A percentile compares a stretch with the other conserved stretches of the same genome.
These are phyloP conservation scores for Thermomucor indicae-seudaticae DNA, from an alignment of 371 early-diverging fungal species.

Conservation along the genomic window DNA sequence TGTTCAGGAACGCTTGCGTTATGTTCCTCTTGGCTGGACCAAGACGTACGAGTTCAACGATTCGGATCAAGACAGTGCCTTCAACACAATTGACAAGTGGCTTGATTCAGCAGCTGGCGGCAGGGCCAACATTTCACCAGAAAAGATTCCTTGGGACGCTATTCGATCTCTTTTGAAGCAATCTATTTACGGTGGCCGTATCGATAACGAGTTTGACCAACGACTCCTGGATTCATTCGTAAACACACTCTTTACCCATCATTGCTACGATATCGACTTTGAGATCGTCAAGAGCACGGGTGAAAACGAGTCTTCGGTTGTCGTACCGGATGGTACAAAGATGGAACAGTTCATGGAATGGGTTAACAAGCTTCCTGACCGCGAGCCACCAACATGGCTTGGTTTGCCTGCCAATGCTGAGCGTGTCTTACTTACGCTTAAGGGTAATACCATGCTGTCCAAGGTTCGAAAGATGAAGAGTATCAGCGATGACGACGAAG, in stretches of 20 bases:
- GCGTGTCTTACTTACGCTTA: conserved; percentile 76
- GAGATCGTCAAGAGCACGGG: conserved; percentile 62
- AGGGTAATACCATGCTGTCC: conserved; percentile 70
- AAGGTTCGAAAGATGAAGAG: conserved; percentile 86
- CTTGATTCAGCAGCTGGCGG: conserved; percentile 78
- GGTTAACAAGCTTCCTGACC: conserved; percentile 85
- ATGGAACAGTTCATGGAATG: conserved; percentile 86
- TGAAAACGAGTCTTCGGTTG: conserved; percentile 40
- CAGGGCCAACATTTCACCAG: conserved; percentile 87
- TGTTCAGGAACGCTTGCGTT: conserved; percentile 92
- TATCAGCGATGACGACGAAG: conserved; percentile 81
- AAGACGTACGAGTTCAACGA: conserved; percentile 97
- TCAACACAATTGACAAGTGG: conserved; percentile 90
- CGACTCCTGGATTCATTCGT: conserved; percentile 88
- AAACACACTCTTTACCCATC: conserved; percentile 74
- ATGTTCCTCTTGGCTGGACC: conserved; percentile 97
- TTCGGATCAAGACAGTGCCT: conserved; percentile 90
- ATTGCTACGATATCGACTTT: conserved; percentile 81
- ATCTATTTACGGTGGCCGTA: conserved; percentile 95
- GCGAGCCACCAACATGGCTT: conserved; percentile 96
- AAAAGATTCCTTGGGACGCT: conserved; percentile 95
- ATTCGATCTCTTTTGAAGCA: conserved; percentile 81
- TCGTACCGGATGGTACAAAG: conserved; percentile 88
- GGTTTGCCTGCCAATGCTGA: conserved; percentile 96
- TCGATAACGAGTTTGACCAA: conserved; percentile 93